phyloP scores from a whole-genome alignment of 768 basidiomycete species.

The Imleria badia region DNA sequence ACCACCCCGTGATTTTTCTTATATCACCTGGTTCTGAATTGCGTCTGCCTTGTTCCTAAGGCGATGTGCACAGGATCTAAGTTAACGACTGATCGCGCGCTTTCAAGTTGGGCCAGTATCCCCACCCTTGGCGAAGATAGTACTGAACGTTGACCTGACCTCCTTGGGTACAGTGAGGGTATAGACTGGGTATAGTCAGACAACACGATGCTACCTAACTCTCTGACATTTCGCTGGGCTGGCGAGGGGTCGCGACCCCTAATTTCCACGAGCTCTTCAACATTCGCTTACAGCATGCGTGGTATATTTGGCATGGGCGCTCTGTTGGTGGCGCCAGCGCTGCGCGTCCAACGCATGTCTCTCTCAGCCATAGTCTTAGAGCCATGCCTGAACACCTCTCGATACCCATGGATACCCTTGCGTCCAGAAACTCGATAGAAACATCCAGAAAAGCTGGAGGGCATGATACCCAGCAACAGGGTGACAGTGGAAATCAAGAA shows the following conservation, averaged over 20 bases:
- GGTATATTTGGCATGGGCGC: slow-evolving; percentile 12
- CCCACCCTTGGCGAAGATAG: slow-evolving; percentile 43
- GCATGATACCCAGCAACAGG: neutral
- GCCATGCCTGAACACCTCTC: slow-evolving; percentile 17
- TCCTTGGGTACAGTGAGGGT: slow-evolving; percentile 39
- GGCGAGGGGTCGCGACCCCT: too few species aligned
- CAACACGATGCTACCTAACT: slow-evolving; percentile 47
- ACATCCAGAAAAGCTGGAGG: neutral
- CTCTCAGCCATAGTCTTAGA: neutral
- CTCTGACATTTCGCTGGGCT: too few species aligned
- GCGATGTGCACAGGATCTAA: slow-evolving; percentile 50
- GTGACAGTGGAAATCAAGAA: neutral
- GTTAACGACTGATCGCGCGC: slow-evolving; percentile 46
- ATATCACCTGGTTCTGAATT: slow-evolving; percentile 31
- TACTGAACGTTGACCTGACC: slow-evolving; percentile 33
- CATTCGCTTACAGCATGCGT: neutral
- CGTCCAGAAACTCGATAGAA: neutral
- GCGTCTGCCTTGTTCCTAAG: slow-evolving; percentile 31
- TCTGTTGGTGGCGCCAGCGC: neutral
- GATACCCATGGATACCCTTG: slow-evolving; percentile 20
- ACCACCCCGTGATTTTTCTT: slow-evolving; percentile 43
- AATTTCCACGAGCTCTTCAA: too few species aligned
- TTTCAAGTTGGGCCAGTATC: slow-evolving; percentile 36
- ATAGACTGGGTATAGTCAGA: slow-evolving; percentile 54
- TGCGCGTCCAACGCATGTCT: neutral